phyloP scores from a whole-genome alignment of 495 filamentous ascomycete genomes.

The Penicillium coffeae region DNA sequence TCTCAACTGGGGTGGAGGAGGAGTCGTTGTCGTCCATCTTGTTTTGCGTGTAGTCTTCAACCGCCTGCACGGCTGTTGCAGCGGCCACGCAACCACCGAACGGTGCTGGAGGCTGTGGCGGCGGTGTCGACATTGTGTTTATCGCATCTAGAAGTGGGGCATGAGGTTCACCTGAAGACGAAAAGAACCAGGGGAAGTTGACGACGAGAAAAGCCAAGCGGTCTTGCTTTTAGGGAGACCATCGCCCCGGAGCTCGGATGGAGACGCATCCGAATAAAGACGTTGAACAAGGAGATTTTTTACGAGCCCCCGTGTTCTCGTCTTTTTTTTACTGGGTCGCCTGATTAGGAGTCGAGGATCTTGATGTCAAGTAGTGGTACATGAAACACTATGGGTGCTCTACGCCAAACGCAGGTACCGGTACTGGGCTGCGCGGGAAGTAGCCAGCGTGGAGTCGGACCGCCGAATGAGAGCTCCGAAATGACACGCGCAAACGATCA shows the following conservation, averaged over 20 bases:
- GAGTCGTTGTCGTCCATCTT: slow-evolving; percentile 14
- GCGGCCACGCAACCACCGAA: slow-evolving; percentile 15
- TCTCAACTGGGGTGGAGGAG: slow-evolving; percentile 1
- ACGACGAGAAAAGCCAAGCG: neutral
- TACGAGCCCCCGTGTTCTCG: too few species aligned
- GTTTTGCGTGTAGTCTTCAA: slow-evolving; percentile 7
- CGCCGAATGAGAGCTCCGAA: too few species aligned
- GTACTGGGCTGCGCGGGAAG: too few species aligned
- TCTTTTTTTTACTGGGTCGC: neutral
- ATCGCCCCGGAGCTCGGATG: slow-evolving; percentile 9
- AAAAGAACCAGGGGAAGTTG: neutral
- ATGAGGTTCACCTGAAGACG: neutral
- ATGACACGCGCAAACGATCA: too few species aligned
- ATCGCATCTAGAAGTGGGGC: slow-evolving; percentile 2
- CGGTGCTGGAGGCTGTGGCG: slow-evolving; percentile 16
- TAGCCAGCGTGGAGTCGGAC: too few species aligned
- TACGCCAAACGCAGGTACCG: neutral
- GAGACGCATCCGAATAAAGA: neutral
- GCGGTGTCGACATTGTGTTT: slow-evolving; percentile 7
- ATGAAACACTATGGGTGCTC: neutral
- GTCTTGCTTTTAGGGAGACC: slow-evolving; percentile 4
- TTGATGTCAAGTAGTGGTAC: neutral
- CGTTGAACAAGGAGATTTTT: too few species aligned
- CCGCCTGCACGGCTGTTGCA: slow-evolving; percentile 8
- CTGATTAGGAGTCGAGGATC: neutral